These are phyloP conservation scores for Leptomonas pyrrhocoris DNA, from an alignment of 208 protist genomes.

Conservation along the genomic window DNA sequence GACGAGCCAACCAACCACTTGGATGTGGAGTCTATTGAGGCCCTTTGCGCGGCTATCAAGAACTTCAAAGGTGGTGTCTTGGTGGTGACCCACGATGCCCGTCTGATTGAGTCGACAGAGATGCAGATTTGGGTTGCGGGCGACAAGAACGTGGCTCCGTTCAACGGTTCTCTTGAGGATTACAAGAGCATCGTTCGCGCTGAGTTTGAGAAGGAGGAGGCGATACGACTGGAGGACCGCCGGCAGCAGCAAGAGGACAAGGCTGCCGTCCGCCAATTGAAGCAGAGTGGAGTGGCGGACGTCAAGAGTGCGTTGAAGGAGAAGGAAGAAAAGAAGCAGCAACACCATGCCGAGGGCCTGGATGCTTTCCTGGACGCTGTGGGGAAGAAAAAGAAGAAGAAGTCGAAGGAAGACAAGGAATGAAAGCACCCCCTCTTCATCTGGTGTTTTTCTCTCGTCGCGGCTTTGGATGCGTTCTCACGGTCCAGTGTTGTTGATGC, in stretches of 20 bases:
- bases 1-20: slow-evolving; percentile 97
- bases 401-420: slow-evolving; percentile 33
- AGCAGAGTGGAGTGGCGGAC: slow-evolving; percentile 46
- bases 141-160: slow-evolving; percentile 75
- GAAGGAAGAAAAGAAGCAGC: slow-evolving; percentile 39
- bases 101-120: slow-evolving; percentile 87
- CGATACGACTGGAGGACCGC: slow-evolving; percentile 45
- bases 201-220: slow-evolving; percentile 77
- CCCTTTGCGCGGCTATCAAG: slow-evolving; percentile 83
- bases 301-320: slow-evolving; percentile 52
- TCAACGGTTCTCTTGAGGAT: slow-evolving; percentile 80
- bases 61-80: slow-evolving; percentile 88
- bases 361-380: slow-evolving; percentile 44
- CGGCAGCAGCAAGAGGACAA: slow-evolving; percentile 55
- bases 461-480: too few relatives aligned
- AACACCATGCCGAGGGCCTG: slow-evolving; percentile 31
- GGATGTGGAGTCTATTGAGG: slow-evolving; percentile 92
- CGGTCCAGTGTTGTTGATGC: too few relatives aligned
- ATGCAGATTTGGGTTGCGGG: slow-evolving; percentile 92
- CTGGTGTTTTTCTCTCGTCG: too few relatives aligned
- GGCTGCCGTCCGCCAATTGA: slow-evolving; percentile 52
- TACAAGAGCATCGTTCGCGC: slow-evolving; percentile 84
- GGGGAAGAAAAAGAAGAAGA: slow-evolving; percentile 69
- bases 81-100: slow-evolving; percentile 92
- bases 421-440: not conserved